Conservation (phyloP, 805 yeast genomes). For the Saccharomyces eubayanus region DNA sequence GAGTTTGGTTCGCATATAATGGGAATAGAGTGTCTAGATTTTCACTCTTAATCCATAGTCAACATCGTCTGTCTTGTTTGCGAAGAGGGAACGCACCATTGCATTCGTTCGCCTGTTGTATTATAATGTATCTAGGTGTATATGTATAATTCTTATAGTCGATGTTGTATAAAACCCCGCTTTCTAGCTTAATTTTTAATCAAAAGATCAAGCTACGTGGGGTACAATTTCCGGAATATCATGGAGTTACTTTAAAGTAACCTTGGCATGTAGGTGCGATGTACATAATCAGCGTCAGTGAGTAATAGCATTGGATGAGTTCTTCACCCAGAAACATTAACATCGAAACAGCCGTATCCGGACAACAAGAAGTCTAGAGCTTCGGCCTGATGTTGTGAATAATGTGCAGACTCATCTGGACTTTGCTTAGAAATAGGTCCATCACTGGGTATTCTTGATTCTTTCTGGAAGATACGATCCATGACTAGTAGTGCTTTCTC, state of each 20-base stretch:
- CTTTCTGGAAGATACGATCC: slow-evolving; percentile 41
- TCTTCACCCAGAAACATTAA: slow-evolving; percentile 19
- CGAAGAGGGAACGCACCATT: background rate
- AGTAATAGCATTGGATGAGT: background rate
- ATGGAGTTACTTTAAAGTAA: too few species aligned
- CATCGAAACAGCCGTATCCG: slow-evolving; percentile 80
- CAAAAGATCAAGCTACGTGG: too few species aligned
- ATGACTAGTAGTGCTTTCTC: slow-evolving; percentile 51
- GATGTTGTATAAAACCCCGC: too few species aligned
- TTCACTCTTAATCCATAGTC: background rate
- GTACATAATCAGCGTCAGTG: too few species aligned
- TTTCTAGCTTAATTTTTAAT: too few species aligned
- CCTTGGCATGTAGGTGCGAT: background rate
- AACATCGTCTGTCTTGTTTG: background rate
- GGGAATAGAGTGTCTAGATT: background rate
- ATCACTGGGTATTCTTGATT: slow-evolving; percentile 3
- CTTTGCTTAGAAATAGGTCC: background rate
- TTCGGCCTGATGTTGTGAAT: slow-evolving; percentile 23
- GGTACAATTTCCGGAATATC: too few species aligned
- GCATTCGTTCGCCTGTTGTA: background rate
- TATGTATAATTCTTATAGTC: background rate
- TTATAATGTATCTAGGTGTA: background rate
- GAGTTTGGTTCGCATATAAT: background rate
- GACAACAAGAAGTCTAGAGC: slow-evolving; percentile 46
- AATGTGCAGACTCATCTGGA: background rate